These are phyloP conservation scores for Platismatia glauca DNA, from an alignment of 495 filamentous ascomycete species.

Conservation along the genomic window DNA sequence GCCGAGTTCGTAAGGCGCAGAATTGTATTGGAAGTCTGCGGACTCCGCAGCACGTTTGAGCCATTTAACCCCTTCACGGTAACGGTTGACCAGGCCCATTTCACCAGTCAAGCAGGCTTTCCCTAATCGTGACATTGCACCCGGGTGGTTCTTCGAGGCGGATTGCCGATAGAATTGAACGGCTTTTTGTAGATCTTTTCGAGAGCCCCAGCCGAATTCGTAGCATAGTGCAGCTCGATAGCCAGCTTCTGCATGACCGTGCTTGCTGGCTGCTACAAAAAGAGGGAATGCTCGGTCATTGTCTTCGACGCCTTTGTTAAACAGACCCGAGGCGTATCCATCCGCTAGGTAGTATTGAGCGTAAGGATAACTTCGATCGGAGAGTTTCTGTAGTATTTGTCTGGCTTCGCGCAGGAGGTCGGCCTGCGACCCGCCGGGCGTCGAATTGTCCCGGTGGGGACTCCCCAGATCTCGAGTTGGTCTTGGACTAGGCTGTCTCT, in stretches of 20 bases:
- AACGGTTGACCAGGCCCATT: slow-evolving; percentile 73
- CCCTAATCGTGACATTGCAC: slow-evolving; percentile 86
- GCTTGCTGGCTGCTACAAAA: slow-evolving; percentile 90
- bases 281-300: slow-evolving; percentile 83
- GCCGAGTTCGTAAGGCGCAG: slow-evolving; percentile 85
- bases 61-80: slow-evolving; percentile 93
- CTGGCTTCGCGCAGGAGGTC: slow-evolving; percentile 81
- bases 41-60: slow-evolving; percentile 85
- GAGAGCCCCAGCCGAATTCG: slow-evolving; percentile 94
- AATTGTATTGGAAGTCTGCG: slow-evolving; percentile 84
- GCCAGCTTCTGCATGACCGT: slow-evolving; percentile 91
- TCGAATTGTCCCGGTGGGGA: slow-evolving; percentile 29
- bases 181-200: slow-evolving; percentile 80
- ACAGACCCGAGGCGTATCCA: slow-evolving; percentile 86
- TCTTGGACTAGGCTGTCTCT: slow-evolving; percentile 30
- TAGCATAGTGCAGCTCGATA: slow-evolving; percentile 93
- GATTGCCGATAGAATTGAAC: slow-evolving; percentile 86
- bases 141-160: slow-evolving; percentile 88
- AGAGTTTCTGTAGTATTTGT: slow-evolving; percentile 74
- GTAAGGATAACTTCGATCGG: slow-evolving; percentile 83
- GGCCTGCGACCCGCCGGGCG: slow-evolving; percentile 38
- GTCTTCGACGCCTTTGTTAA: slow-evolving; percentile 86
- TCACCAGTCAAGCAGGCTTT: slow-evolving; percentile 83
- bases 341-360: slow-evolving; percentile 97
- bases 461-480: slow-evolving; percentile 25